Percentiles rank a stretch among this genome's conserved stretches.
These are phyloP conservation scores for Phytophthora macrochlamydospora DNA, from an alignment of 352 stramenopile genomes.

Conservation along the genomic window DNA sequence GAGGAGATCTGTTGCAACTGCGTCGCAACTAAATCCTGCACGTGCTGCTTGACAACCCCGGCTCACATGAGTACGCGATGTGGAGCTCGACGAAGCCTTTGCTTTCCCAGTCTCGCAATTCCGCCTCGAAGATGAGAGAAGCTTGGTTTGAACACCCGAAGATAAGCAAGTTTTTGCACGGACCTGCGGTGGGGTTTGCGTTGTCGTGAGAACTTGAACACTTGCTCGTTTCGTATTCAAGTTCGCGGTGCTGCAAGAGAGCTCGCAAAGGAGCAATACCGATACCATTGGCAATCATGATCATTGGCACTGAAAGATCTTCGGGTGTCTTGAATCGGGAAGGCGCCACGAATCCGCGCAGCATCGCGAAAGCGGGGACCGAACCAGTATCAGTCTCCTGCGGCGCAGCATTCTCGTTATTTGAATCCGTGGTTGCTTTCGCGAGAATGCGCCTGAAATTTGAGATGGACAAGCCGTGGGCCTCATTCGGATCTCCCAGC, in stretches of 20 bases:
- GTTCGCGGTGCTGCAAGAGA: slow-evolving; percentile 41
- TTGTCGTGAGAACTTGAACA: neutral
- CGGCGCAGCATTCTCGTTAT: neutral
- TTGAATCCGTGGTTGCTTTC: neutral
- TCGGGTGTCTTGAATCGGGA: slow-evolving; percentile 91
- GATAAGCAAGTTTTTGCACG: slow-evolving; percentile 39
- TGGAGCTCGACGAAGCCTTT: slow-evolving; percentile 34
- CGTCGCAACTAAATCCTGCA: slow-evolving; percentile 30
- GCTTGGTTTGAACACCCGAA: slow-evolving; percentile 30
- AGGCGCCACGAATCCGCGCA: slow-evolving; percentile 81
- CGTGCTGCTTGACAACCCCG: slow-evolving; percentile 7
- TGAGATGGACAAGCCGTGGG: slow-evolving; percentile 29
- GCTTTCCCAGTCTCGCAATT: slow-evolving; percentile 36
- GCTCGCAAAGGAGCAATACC: slow-evolving; percentile 91
- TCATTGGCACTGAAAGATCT: slow-evolving; percentile 79
- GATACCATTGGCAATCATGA: slow-evolving; percentile 92
- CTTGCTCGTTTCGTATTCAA: slow-evolving; percentile 6
- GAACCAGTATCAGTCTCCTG: neutral
- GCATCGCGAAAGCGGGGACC: slow-evolving; percentile 1
- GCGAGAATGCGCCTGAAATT: slow-evolving; percentile 24
- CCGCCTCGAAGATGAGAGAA: slow-evolving; percentile 41
- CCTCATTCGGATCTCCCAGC: slow-evolving; percentile 62
- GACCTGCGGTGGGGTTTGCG: neutral
- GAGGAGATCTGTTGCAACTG: slow-evolving; percentile 32
- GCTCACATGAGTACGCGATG: slow-evolving; percentile 27